phyloP scores from a whole-genome alignment of 1,139 yeast species.

The Lodderomyces pseudojiufengensis region DNA sequence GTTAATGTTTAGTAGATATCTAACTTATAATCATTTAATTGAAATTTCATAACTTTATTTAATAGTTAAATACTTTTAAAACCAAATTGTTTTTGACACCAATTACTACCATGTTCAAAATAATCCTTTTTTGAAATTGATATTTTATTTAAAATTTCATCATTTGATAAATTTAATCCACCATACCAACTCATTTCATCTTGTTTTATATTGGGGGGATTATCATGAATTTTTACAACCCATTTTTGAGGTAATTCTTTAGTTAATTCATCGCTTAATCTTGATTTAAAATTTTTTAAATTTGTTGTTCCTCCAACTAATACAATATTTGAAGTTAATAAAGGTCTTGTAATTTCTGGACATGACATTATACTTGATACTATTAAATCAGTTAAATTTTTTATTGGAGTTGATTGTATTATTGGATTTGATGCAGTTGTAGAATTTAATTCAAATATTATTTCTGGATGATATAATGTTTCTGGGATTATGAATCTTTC shows the following conservation, averaged over 20 bases:
- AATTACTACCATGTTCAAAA: constrained; percentile 79
- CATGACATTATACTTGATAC: constrained; percentile 66
- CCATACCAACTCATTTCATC: constrained; percentile 42
- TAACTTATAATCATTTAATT: constrained; percentile 67
- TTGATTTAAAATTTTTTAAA: constrained; percentile 59
- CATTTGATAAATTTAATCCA: constrained; percentile 47
- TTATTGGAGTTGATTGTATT: constrained; percentile 55
- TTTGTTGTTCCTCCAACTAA: constrained; percentile 82
- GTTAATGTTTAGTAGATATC: constrained; percentile 72
- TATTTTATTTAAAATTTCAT: constrained; percentile 51
- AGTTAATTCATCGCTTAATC: constrained; percentile 59
- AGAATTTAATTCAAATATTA: constrained; percentile 40
- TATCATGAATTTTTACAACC: constrained; percentile 47
- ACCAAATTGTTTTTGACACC: constrained; percentile 75
- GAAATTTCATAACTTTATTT: constrained; percentile 15
- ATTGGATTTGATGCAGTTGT: constrained; percentile 25
- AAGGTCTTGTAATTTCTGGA: constrained; percentile 73
- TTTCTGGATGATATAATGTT: constrained; percentile 79
- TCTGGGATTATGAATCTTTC: constrained; percentile 91
- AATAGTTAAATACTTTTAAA: constrained; percentile 39
- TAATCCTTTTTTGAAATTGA: constrained; percentile 75
- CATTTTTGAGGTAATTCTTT: constrained; percentile 67
- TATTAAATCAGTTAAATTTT: constrained; percentile 70
- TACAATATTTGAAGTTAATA: constrained; percentile 74
- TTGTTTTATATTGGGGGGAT: constrained; percentile 15